Evolutionary conservation across 805 yeast species (phyloP).

Genomic region (Starmerella khaoyaiensis): DNA sequence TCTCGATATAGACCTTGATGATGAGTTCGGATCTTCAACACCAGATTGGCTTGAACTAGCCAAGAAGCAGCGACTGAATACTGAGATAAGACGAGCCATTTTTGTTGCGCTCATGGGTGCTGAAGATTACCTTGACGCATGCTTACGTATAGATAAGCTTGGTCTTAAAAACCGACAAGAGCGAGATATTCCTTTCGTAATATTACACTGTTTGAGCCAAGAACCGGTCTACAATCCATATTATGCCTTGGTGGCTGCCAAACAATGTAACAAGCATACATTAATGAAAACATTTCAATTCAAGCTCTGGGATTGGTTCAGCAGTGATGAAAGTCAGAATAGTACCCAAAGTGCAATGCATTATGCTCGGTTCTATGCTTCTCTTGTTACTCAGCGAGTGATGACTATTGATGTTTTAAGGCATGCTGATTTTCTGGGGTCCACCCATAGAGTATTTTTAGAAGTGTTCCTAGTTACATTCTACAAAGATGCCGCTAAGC

Average conservation of each 20-base stretch:
- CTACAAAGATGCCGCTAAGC: constrained; percentile 42
- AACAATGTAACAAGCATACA: constrained; percentile 57
- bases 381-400: constrained; percentile 56
- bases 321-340: constrained; percentile 40
- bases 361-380: constrained; percentile 71
- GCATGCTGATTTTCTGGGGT: constrained; percentile 59
- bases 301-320: constrained; percentile 72
- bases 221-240: constrained; percentile 83
- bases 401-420: constrained; percentile 62
- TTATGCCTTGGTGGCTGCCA: constrained; percentile 66
- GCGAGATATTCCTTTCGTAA: constrained; percentile 72
- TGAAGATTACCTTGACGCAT: constrained; percentile 79
- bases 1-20: constrained; percentile 52
- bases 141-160: constrained; percentile 65
- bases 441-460: constrained; percentile 45
- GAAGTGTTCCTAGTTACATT: constrained; percentile 62
- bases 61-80: constrained; percentile 78
- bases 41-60: constrained; percentile 89
- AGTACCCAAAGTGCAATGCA: constrained; percentile 42
- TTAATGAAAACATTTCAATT: constrained; percentile 79
- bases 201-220: constrained; percentile 72
- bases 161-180: constrained; percentile 67
- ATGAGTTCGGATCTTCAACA: constrained; percentile 31
- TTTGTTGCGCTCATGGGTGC: constrained; percentile 93
- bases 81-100: constrained; percentile 86